A percentile compares a stretch with the other conserved stretches of the same genome.
Evolutionary conservation across 2,329 filamentous ascomycete genomes (phyloP).

Genomic region (Escovopsis weberi): DNA sequence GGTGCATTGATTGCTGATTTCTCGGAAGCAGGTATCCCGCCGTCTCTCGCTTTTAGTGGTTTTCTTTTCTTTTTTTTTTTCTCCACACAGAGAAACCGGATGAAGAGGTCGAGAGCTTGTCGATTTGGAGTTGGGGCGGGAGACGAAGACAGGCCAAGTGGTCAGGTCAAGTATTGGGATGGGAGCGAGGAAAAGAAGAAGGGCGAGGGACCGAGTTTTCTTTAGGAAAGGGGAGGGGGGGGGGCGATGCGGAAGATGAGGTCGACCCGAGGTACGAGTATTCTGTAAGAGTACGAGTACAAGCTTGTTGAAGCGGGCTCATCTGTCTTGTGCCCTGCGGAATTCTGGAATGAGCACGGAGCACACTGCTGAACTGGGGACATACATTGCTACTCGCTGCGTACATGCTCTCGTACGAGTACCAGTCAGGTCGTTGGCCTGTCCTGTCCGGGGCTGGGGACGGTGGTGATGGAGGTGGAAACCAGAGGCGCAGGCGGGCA

Average conservation of each 20-base stretch:
- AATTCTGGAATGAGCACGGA: slow-evolving; percentile 4
- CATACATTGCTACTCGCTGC: neutral
- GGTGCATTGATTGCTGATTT: neutral
- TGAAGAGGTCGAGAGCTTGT: too few species aligned
- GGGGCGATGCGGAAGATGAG: neutral
- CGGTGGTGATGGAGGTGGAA: neutral
- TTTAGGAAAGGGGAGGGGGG: neutral
- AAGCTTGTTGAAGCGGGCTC: too few species aligned
- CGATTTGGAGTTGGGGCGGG: too few species aligned
- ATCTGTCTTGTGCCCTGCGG: too few species aligned
- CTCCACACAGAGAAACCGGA: too few species aligned
- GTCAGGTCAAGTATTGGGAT: too few species aligned
- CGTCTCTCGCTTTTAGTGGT: neutral
- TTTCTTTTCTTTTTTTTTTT: too few species aligned
- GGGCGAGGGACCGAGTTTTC: slow-evolving; percentile 3
- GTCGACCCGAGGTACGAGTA: too few species aligned
- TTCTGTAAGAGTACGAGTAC: too few species aligned
- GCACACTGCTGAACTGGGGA: neutral
- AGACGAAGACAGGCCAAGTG: too few species aligned
- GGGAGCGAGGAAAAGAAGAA: neutral
- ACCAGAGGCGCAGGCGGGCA: neutral
- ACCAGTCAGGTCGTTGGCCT: neutral
- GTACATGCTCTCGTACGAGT: neutral
- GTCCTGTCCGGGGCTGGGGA: neutral
- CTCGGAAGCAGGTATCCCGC: neutral